Conservation (phyloP, 1,284 basidiomycete genomes). For the Trichosporon sp. region DNA sequence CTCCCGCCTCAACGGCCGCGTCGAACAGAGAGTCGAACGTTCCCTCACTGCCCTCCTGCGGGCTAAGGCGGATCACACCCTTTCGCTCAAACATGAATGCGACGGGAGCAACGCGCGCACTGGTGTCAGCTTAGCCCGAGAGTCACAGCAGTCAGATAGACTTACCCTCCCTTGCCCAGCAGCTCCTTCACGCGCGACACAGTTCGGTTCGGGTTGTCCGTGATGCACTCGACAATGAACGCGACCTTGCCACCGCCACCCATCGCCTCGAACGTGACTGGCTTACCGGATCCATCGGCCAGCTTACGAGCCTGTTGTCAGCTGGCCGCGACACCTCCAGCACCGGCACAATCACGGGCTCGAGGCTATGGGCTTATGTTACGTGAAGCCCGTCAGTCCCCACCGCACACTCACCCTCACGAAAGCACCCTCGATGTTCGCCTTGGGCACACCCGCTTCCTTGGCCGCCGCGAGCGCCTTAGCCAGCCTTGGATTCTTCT, state of each 20-base stretch:
- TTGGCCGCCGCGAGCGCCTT: conserved; percentile 66
- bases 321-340: not conserved
- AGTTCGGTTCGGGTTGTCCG: conserved; percentile 73
- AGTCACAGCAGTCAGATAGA: conserved; percentile 18
- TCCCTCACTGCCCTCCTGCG: conserved; percentile 45
- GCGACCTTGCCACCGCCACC: conserved; percentile 67
- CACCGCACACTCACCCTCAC: conserved; percentile 61
- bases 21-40: conserved; percentile 55
- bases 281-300: conserved; percentile 49
- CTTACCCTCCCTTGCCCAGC: conserved; percentile 65
- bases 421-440: conserved; percentile 73
- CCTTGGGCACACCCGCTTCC: conserved; percentile 71
- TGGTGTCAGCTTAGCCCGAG: conserved; percentile 43
- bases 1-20: conserved; percentile 54
- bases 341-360: not conserved
- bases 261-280: conserved; percentile 69
- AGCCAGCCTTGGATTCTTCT: conserved; percentile 66
- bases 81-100: conserved; percentile 74
- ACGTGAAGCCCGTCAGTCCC: too few species aligned
- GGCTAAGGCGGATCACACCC: conserved; percentile 66
- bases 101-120: conserved; percentile 71
- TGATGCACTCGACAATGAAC: conserved; percentile 74
- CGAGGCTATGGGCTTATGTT: too few species aligned
- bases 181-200: conserved; percentile 67
- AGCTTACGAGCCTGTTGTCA: conserved; percentile 37